Evolutionary conservation across 345 rosid species (phyloP), one percentile per base, ranked within the genome.

Genomic region (Bretschneidera sinensis): DNA sequence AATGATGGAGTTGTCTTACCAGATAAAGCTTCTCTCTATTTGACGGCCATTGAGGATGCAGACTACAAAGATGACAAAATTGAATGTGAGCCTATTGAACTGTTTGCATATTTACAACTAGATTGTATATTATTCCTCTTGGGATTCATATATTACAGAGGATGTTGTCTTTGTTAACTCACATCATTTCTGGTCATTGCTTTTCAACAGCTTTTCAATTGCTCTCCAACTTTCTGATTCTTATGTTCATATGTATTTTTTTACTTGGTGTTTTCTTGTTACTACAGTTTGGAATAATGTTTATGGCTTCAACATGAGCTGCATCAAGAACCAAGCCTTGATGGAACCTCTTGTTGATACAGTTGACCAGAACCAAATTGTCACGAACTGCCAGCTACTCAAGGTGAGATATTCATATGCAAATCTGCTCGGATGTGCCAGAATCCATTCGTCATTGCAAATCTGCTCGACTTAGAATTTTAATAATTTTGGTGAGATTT

Each of bases 301-400:
- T 39, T 95, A 91, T 68, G 96, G 94, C 68, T 95, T 95, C 61
- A 83, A 95, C 76, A 95, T 91, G 99, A 85, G 86, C 74, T 91
- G 99, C 82, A 88, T 95, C 77, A 95, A 95, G 92, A 88, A 84
- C 76, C 91, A 85, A 72, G 97, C 96, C 18, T 83, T 95, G 79
- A 81, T 65, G 85, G 99, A 95, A 74, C 99, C 99, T 43, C 95
- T 95, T 50, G 99, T 95, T 34, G 99, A 95, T 70, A 88, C 91
- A 17, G 95, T 91, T 16, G 92, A 91, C 71, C 88, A 88, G 72
- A 86, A 95, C 65, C 99, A 95, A 71, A 85, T 95, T 33, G 97
- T 91, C 59, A 88, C 96, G 0, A 88, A 85, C 72, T 74, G 83
- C 79, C 84, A 76, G 67, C 83, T 86, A 17, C 89, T 95, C 43